Evolutionary conservation across 768 basidiomycete species (phyloP).

Genomic region (Mycena crocata): DNA sequence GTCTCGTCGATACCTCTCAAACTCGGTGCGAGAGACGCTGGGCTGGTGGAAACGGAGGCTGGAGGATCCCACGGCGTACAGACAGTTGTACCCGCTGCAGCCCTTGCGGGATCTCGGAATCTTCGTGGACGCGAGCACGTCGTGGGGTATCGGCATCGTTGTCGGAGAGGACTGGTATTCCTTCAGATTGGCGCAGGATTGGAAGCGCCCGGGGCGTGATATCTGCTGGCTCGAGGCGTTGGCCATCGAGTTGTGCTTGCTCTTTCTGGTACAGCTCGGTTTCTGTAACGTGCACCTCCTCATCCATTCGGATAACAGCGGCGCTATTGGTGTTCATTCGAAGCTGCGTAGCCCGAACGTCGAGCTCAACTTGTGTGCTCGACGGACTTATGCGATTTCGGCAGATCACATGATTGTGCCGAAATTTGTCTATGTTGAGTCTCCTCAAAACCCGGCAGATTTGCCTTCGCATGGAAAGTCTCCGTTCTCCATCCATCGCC

Average conservation of each 20-base stretch:
- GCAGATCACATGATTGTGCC: neutral
- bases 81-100: neutral
- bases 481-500: neutral
- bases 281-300: neutral
- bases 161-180: neutral
- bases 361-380: neutral
- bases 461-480: neutral
- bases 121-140: neutral
- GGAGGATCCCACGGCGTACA: neutral
- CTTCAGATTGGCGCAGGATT: neutral
- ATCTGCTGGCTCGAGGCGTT: conserved; percentile 6
- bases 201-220: neutral
- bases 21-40: neutral
- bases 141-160: neutral
- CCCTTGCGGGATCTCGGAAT: neutral
- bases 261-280: neutral
- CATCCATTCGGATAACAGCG: neutral
- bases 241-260: neutral
- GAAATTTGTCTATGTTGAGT: neutral
- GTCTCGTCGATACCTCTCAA: neutral
- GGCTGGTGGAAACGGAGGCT: neutral
- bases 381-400: neutral
- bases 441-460: neutral
- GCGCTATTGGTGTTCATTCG: neutral
- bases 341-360: neutral